phyloP scores from a whole-genome alignment of 306 rosid genomes.

The Glycine soja region DNA sequence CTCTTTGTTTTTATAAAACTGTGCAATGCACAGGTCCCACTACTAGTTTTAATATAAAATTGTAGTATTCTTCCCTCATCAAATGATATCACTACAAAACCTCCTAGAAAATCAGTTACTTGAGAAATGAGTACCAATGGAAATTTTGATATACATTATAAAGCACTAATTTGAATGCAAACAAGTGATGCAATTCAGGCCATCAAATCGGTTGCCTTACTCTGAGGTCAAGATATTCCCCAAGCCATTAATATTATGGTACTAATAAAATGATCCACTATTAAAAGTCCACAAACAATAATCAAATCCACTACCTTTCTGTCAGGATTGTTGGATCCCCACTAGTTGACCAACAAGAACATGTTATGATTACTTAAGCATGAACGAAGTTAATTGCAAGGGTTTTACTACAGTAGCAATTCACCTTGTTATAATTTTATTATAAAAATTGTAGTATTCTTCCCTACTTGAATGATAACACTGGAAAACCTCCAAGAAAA shows the following conservation, averaged over 20 bases:
- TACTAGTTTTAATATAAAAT: background rate
- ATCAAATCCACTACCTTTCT: background rate
- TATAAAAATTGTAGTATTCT: background rate
- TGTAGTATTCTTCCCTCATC: background rate
- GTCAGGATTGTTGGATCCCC: background rate
- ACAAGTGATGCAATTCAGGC: constrained; percentile 10
- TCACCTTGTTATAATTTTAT: background rate
- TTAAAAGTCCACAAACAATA: background rate
- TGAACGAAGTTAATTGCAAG: too few relatives aligned
- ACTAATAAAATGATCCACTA: background rate
- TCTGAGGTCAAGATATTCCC: too few relatives aligned
- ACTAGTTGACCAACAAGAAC: background rate
- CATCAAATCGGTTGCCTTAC: constrained; percentile 1
- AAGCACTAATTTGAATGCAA: constrained; percentile 18
- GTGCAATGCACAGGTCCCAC: too few relatives aligned
- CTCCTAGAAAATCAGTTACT: constrained; percentile 11
- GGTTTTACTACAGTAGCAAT: background rate
- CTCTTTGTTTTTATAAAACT: too few relatives aligned
- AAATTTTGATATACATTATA: background rate
- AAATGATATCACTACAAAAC: background rate
- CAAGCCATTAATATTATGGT: too few relatives aligned
- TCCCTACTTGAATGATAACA: background rate
- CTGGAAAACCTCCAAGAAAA: background rate
- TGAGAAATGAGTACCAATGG: constrained; percentile 8
- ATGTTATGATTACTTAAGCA: too few relatives aligned